phyloP scores from a whole-genome alignment of 345 rosid species.

The Anacardium occidentale region DNA sequence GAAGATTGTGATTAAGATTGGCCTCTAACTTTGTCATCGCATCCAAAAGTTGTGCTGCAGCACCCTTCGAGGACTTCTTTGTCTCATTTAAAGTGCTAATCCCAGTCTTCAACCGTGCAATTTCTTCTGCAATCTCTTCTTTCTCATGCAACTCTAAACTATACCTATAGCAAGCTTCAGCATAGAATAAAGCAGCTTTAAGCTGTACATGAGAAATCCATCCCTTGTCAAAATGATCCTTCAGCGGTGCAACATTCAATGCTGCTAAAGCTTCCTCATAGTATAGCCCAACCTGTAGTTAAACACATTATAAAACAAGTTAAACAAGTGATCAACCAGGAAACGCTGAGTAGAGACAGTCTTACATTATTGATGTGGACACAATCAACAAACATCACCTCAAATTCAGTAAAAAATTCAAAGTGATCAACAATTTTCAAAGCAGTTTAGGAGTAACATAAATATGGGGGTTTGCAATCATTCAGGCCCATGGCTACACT shows the following conservation, averaged over 20 bases:
- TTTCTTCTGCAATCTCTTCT: conserved; percentile 95
- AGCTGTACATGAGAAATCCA: conserved; percentile 93
- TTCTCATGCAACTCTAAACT: conserved; percentile 89
- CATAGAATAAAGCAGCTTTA: conserved; percentile 78
- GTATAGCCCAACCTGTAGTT: conserved; percentile 73
- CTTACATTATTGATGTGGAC: neutral
- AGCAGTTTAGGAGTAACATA: neutral
- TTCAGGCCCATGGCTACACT: too few species aligned
- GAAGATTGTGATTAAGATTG: conserved; percentile 68
- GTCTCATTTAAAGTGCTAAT: conserved; percentile 66
- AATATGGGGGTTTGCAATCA: too few species aligned
- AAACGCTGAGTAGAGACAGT: neutral
- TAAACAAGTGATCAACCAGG: neutral
- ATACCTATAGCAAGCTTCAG: conserved; percentile 88
- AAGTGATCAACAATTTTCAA: neutral
- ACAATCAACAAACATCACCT: neutral
- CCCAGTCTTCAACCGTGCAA: conserved; percentile 80
- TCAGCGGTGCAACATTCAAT: conserved; percentile 62
- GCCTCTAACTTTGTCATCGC: conserved; percentile 78
- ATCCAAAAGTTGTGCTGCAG: conserved; percentile 80
- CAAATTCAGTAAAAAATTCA: neutral
- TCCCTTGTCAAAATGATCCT: conserved; percentile 91
- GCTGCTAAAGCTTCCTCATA: conserved; percentile 93
- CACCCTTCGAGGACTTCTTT: conserved; percentile 80
- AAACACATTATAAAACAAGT: conserved; percentile 15